Evolutionary conservation across 192 early-diverging fungal species (phyloP).

Genomic region (Backusella parvicylindrica): DNA sequence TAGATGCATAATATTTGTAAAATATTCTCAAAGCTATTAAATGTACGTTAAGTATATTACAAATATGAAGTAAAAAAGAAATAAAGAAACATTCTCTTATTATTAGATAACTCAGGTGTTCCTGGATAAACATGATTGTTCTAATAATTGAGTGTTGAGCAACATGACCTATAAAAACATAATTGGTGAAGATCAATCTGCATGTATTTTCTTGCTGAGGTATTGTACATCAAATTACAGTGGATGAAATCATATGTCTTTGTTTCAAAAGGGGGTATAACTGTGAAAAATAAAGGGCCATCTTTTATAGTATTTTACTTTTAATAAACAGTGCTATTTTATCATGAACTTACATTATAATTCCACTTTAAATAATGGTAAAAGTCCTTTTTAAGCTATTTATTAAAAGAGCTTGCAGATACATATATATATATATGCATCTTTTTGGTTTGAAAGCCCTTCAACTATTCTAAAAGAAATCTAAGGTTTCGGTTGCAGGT

Average conservation of each 20-base stretch:
- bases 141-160: not conserved
- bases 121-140: not conserved
- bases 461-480: not conserved
- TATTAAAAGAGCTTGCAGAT: not conserved
- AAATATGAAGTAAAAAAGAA: not conserved
- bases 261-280: not conserved
- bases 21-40: too few relatives aligned
- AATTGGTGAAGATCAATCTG: not conserved
- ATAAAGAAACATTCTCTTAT: not conserved
- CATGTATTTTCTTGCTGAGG: not conserved
- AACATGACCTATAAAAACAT: not conserved
- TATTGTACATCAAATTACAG: not conserved
- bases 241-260: not conserved
- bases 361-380: not conserved
- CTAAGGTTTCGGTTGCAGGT: not conserved
- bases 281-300: not conserved
- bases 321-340: not conserved
- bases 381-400: not conserved
- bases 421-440: not conserved
- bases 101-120: not conserved
- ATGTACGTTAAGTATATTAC: not conserved
- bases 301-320: not conserved
- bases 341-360: not conserved
- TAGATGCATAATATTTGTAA: not conserved
- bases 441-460: not conserved